Evolutionary conservation across 495 filamentous ascomycete species (phyloP).

Genomic region (Aspergillus mulundensis): DNA sequence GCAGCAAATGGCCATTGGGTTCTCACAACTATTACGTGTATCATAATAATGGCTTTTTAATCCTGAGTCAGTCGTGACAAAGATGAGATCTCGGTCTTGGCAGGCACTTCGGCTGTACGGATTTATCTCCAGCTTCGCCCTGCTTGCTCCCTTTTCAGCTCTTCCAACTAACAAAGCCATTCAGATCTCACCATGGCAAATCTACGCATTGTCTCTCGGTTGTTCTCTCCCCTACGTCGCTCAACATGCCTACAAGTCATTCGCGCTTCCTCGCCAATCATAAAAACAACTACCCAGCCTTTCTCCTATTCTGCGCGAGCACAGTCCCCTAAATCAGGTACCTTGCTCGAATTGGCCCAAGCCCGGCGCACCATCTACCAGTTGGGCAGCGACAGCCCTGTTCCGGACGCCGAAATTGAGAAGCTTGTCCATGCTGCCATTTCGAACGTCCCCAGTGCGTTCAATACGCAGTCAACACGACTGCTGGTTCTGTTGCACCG

Average conservation of each 20-base stretch:
- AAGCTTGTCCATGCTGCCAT: constrained; percentile 47
- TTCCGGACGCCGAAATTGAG: constrained; percentile 47
- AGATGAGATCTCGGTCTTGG: background rate
- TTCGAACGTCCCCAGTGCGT: constrained; percentile 46
- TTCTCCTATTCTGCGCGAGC: constrained; percentile 51
- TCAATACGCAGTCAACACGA: constrained; percentile 54
- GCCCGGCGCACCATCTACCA: constrained; percentile 48
- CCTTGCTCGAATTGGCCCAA: constrained; percentile 38
- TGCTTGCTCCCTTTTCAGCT: background rate
- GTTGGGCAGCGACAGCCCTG: constrained; percentile 41
- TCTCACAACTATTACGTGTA: background rate
- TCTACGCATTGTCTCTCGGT: background rate
- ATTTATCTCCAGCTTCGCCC: background rate
- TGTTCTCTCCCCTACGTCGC: too few relatives aligned
- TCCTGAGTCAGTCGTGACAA: background rate
- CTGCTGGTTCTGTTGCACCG: constrained; percentile 43
- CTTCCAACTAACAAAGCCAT: background rate
- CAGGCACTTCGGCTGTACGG: background rate
- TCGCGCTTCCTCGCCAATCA: background rate
- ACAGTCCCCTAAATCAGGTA: constrained; percentile 24
- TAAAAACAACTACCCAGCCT: constrained; percentile 28
- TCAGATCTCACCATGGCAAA: background rate
- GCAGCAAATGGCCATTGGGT: background rate
- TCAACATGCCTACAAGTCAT: background rate
- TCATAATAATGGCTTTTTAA: background rate